These are phyloP conservation scores for Naganishia sp. DNA, from an alignment of 1,284 basidiomycete species.

Conservation along the genomic window DNA sequence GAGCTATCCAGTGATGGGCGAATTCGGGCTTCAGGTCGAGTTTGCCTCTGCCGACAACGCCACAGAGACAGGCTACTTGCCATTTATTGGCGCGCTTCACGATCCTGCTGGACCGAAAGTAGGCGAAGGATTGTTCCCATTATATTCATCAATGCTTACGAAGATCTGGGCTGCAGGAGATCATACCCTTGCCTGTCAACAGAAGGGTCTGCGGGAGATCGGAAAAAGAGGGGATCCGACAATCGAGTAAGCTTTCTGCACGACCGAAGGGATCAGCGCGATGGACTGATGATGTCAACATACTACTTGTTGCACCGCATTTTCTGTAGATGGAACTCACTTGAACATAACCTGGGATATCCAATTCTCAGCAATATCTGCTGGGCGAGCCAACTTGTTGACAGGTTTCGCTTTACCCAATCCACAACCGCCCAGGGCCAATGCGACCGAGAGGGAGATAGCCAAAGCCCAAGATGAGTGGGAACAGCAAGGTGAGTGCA, in stretches of 20 bases:
- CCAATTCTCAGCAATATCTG: slow-evolving; percentile 10
- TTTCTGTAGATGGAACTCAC: slow-evolving; percentile 7
- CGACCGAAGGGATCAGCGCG: too few species aligned
- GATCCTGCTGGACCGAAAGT: slow-evolving; percentile 16
- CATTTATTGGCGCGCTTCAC: background rate
- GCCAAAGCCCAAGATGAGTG: slow-evolving; percentile 9
- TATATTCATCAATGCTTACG: slow-evolving; percentile 3
- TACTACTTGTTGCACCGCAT: too few species aligned
- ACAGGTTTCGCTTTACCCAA: background rate
- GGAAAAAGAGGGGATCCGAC: too few species aligned
- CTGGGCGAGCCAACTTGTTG: slow-evolving; percentile 3
- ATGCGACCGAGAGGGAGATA: slow-evolving; percentile 4
- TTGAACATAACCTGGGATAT: slow-evolving; percentile 1
- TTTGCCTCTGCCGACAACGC: background rate
- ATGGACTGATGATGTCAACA: too few species aligned
- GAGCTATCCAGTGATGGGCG: slow-evolving; percentile 1
- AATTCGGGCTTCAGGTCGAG: slow-evolving; percentile 1
- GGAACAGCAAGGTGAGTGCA: slow-evolving; percentile 4
- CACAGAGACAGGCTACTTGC: slow-evolving; percentile 10
- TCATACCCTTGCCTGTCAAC: slow-evolving; percentile 7
- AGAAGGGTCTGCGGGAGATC: background rate
- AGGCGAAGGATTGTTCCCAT: background rate
- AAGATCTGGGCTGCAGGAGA: background rate
- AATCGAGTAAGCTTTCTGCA: too few species aligned
- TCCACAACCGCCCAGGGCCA: background rate